phyloP scores from a whole-genome alignment of 306 rosid species.

The Bauhinia variegata region DNA sequence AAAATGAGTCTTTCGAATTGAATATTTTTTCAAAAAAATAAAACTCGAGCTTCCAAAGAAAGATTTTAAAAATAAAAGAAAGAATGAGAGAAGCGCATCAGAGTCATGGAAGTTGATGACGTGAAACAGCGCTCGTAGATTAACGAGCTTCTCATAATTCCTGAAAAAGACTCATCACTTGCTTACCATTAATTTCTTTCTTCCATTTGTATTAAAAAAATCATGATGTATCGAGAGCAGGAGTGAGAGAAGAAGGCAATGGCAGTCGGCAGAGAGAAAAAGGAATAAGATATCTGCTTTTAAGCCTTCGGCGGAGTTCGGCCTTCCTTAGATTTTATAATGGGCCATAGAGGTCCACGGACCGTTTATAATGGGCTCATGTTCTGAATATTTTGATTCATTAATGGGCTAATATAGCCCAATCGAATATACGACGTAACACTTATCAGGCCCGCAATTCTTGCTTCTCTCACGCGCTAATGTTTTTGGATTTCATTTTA shows the following conservation, averaged over 20 bases:
- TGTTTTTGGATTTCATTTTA: too few relatives aligned
- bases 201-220: slow-evolving; percentile 16
- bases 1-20: too few relatives aligned
- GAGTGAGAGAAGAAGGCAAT: too few relatives aligned
- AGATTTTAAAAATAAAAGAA: neutral
- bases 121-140: slow-evolving; percentile 52
- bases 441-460: too few relatives aligned
- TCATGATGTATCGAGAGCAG: neutral
- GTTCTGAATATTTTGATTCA: neutral
- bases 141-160: slow-evolving; percentile 57
- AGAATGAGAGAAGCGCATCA: slow-evolving; percentile 40
- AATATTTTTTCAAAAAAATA: too few relatives aligned
- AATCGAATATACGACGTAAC: too few relatives aligned
- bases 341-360: neutral
- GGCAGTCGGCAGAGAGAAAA: neutral
- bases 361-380: neutral
- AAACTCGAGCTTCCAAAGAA: too few relatives aligned
- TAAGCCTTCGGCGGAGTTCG: neutral
- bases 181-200: slow-evolving; percentile 15
- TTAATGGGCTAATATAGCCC: too few relatives aligned
- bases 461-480: too few relatives aligned
- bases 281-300: neutral
- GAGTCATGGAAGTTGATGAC: slow-evolving; percentile 77
- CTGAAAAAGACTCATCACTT: slow-evolving; percentile 45
- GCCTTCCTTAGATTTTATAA: neutral